Evolutionary conservation across 1,284 basidiomycete species (phyloP), one percentile per base, ranked within the genome.

Genomic region (Clitocybe nebularis): DNA sequence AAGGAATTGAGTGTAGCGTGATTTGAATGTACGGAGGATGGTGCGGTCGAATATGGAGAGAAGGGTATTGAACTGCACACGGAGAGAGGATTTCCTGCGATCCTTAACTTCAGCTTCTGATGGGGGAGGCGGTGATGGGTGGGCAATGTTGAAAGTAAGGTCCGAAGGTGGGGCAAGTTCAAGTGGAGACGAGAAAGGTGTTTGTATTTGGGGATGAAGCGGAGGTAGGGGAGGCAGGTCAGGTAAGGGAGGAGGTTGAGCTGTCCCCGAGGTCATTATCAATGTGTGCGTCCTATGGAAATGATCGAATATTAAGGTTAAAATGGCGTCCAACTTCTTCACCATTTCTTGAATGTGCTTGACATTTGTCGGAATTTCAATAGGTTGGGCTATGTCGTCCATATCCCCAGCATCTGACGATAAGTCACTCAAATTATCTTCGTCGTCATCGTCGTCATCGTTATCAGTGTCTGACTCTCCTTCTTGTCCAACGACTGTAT

Each of bases 1-100:
- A 46, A 99, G 75, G 67, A 99, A 99, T 56, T 99, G 96, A 1
- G 93, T 94, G 62, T 99, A 95, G 30, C 95, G 89, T 0, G 93
- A 97, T 60, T 94, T 93, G 70, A 95, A 95, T 0, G 96, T 99
- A 24, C 86, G 88, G 34, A 99, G 78, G 57, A 99, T 93, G 34
- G 85, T 84, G 24, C 92, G 84, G 57, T 95, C 89, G 59, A 99
- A 99, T 51, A 97, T 90, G 51, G 85, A 82, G 36, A 99, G 79
- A 8, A 99, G 81, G 9, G 85, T 81, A 57, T 91, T 81, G 63
- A 98, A 99, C 54, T 89, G 86, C 0, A 75, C 61, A 14, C 70
- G 68, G 3, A 75, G 69, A 16, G 65, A 57, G 10, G 62, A 55
- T 49, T 66, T 71, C 25, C 56, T 55, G 20, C 58, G 54, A 51